Base-by-base conservation (phyloP, 83 land plant genomes). In the Larix sibirica region DNA sequence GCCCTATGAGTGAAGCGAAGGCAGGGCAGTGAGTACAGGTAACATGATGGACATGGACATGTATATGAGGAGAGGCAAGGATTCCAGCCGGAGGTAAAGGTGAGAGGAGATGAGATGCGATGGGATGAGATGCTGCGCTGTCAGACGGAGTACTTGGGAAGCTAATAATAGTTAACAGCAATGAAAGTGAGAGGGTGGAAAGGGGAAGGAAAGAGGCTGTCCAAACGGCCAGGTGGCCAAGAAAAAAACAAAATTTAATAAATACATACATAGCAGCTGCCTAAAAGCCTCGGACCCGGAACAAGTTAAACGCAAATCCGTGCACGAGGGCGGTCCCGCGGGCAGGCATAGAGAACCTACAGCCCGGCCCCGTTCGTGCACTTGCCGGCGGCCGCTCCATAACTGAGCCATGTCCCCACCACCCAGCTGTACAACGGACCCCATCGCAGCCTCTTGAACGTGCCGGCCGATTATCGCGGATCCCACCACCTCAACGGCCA, bases 131-230 rank as follows among this genome's bases (percentile, higher is more conserved):
- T 56, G 62, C 63, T 28, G 80, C 80, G 80, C 21, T 78, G 80
- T 78, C 80, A 78, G 80, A 23, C 20, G 63, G 80, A 59, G 80
- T 74, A 74, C 77, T 74, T 74, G 77, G 73, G 16, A 44, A 59
- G 63, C 80, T 58, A 78, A 78, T 78, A 58, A 78, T 78, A 78
- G 80, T 78, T 78, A 78, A 78, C 80, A 78, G 26, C 80, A 78
- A 78, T 78, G 58, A 54, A 54, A 54, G 50, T 47, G 50, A 47
- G 24, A 23, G 54, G 8, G 42, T 42, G 54, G 54, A 71, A 42
- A 71, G 76, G 50, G n/a, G 42, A 42, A 71, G 47, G 47, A 20
- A 70, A 38, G 50, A 47, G 50, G 50, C 50, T 47, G 50, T 47
- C 50, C 50, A 47, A 47, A 47, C 50, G 0, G 9, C 50, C 50